Evolutionary conservation across 495 filamentous ascomycete species (phyloP).

Genomic region (Lasiosphaeriaceae sp.): DNA sequence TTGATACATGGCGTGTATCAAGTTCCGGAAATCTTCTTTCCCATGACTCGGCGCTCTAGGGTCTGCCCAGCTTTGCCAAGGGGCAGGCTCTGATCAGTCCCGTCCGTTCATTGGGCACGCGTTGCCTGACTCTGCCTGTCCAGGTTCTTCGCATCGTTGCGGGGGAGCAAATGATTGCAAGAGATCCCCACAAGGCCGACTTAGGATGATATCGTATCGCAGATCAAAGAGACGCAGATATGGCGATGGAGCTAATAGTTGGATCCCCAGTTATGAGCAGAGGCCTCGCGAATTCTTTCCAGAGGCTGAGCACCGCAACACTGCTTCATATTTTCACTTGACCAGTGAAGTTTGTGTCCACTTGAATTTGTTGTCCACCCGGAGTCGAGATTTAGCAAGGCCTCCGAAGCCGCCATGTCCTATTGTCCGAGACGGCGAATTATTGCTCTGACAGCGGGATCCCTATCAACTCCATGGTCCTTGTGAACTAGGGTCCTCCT

Average conservation of each 20-base stretch:
- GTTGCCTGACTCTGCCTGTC: background rate
- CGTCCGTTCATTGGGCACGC: conserved; percentile 1
- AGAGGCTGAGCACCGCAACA: no score
- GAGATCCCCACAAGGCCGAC: background rate
- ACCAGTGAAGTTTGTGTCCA: no score
- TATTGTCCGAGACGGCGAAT: background rate
- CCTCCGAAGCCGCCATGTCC: background rate
- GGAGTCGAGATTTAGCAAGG: no score
- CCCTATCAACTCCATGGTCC: background rate
- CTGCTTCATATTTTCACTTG: no score
- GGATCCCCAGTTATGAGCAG: no score
- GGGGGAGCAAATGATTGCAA: background rate
- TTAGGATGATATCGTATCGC: background rate
- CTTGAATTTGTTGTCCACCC: no score
- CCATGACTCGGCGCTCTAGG: conserved; percentile 8
- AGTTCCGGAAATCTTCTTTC: conserved; percentile 15
- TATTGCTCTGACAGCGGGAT: background rate
- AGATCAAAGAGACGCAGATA: background rate
- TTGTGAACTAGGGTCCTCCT: no score
- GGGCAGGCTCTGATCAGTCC: background rate
- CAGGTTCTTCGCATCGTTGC: background rate
- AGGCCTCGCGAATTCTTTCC: no score
- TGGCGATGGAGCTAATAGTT: background rate
- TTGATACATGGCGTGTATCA: conserved; percentile 20
- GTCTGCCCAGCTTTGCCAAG: background rate